Evolutionary conservation across 1,284 basidiomycete species (phyloP).

Genomic region (Phellopilus nigrolimitatus): DNA sequence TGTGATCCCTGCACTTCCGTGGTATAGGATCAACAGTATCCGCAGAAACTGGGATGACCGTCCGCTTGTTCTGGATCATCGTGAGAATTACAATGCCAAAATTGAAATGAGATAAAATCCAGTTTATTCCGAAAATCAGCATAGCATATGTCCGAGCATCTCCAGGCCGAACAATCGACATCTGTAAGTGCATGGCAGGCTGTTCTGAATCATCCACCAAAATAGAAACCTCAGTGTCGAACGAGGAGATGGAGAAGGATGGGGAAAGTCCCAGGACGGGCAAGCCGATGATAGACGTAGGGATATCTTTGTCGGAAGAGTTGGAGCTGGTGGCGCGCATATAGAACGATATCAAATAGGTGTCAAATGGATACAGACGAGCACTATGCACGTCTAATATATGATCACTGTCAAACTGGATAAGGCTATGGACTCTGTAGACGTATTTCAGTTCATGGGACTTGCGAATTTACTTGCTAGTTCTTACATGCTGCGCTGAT

Average conservation of each 20-base stretch:
- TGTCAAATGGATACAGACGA: slow-evolving; percentile 54
- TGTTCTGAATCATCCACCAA: slow-evolving; percentile 1
- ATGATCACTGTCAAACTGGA: slow-evolving; percentile 55
- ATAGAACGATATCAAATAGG: slow-evolving; percentile 46
- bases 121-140: slow-evolving; percentile 43
- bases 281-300: slow-evolving; percentile 40
- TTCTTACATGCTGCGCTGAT: slow-evolving; percentile 38
- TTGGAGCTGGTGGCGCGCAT: slow-evolving; percentile 35
- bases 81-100: slow-evolving; percentile 43
- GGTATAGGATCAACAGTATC: neutral
- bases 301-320: slow-evolving; percentile 17
- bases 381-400: slow-evolving; percentile 53
- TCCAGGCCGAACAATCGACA: slow-evolving; percentile 40
- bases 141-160: slow-evolving; percentile 42
- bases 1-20: slow-evolving; percentile 29
- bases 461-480: neutral
- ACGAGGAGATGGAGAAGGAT: slow-evolving; percentile 41
- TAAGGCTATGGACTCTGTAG: slow-evolving; percentile 47
- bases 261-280: slow-evolving; percentile 42
- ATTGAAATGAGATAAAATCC: slow-evolving; percentile 50
- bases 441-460: neutral
- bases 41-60: neutral
- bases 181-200: slow-evolving; percentile 40
- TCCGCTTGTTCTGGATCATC: slow-evolving; percentile 13
- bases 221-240: slow-evolving; percentile 38